These are phyloP conservation scores for Inonotus obliquus DNA, from an alignment of 1,284 basidiomycete species.

Conservation along the genomic window DNA sequence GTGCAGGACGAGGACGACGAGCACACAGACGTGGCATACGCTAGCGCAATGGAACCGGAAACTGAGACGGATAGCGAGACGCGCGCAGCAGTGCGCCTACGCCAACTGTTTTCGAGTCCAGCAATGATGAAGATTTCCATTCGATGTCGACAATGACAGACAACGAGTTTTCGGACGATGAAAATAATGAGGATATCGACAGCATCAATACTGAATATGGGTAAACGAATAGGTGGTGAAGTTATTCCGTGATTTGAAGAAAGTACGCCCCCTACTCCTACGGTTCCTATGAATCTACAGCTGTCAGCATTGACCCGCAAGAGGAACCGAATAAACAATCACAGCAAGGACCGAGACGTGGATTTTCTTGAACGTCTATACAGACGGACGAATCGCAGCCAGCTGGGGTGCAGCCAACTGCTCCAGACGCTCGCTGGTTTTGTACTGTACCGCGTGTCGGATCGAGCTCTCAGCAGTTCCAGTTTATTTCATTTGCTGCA, in stretches of 20 bases:
- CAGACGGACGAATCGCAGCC: conserved; percentile 74
- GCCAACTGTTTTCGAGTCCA: conserved; percentile 42
- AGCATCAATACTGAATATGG: conserved; percentile 51
- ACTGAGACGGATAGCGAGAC: conserved; percentile 69
- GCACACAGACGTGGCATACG: conserved; percentile 46
- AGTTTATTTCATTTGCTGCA: conserved; percentile 58
- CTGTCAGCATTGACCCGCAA: conserved; percentile 31
- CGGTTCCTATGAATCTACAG: conserved; percentile 35
- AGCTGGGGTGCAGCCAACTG: conserved; percentile 27
- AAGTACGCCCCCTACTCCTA: not conserved
- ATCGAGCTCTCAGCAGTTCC: conserved; percentile 62
- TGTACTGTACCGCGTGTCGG: conserved; percentile 56
- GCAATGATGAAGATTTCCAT: conserved; percentile 65
- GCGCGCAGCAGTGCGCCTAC: conserved; percentile 71
- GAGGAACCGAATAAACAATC: not conserved
- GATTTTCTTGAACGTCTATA: conserved; percentile 64
- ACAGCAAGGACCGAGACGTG: conserved; percentile 42
- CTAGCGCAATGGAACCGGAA: conserved; percentile 56
- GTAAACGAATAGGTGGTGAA: conserved; percentile 25
- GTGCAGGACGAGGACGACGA: conserved; percentile 33
- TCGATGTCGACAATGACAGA: conserved; percentile 70
- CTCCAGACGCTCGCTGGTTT: conserved; percentile 22
- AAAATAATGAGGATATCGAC: conserved; percentile 55
- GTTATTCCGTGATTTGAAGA: not conserved
- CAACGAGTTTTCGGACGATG: conserved; percentile 46